Percentiles rank a stretch among this genome's conserved stretches.
These are phyloP conservation scores for Aspergillus vadensis DNA, from an alignment of 2,329 filamentous ascomycete species.

Conservation along the genomic window DNA sequence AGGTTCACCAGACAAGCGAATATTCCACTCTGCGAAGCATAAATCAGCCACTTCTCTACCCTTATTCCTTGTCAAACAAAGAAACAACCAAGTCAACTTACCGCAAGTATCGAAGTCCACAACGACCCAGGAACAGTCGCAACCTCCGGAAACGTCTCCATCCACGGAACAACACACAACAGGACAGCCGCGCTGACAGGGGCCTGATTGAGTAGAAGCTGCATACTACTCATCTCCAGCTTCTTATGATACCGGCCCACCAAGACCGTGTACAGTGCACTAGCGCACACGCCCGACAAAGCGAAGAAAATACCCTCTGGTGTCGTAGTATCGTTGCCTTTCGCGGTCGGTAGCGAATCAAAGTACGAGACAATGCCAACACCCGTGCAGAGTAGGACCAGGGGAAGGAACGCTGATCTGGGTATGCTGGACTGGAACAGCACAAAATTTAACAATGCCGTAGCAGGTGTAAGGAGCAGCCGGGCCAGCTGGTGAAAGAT, in stretches of 20 bases:
- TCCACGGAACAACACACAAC: slow-evolving; percentile 20
- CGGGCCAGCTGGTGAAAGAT: slow-evolving; percentile 28
- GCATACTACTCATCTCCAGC: slow-evolving; percentile 25
- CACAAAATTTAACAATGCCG: slow-evolving; percentile 22
- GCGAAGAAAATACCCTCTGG: slow-evolving; percentile 21
- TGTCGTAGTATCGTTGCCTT: slow-evolving; percentile 19
- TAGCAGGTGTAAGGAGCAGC: slow-evolving; percentile 22
- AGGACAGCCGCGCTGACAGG: slow-evolving; percentile 23
- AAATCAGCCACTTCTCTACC: background rate
- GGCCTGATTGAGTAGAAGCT: slow-evolving; percentile 26
- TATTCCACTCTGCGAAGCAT: slow-evolving; percentile 19
- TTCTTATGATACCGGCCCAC: slow-evolving; percentile 24
- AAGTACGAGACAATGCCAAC: slow-evolving; percentile 27
- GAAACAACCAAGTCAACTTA: background rate
- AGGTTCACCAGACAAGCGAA: slow-evolving; percentile 27
- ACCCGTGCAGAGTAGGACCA: slow-evolving; percentile 21
- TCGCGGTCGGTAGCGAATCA: slow-evolving; percentile 17
- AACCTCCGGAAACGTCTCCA: slow-evolving; percentile 16
- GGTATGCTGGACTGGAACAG: slow-evolving; percentile 23
- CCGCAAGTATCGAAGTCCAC: slow-evolving; percentile 22
- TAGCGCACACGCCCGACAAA: slow-evolving; percentile 22
- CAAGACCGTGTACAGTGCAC: slow-evolving; percentile 25
- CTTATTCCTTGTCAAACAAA: background rate
- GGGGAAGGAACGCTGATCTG: slow-evolving; percentile 17
- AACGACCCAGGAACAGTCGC: slow-evolving; percentile 19